phyloP scores from a whole-genome alignment of 805 yeast species.

The Lachancea kluyveri region DNA sequence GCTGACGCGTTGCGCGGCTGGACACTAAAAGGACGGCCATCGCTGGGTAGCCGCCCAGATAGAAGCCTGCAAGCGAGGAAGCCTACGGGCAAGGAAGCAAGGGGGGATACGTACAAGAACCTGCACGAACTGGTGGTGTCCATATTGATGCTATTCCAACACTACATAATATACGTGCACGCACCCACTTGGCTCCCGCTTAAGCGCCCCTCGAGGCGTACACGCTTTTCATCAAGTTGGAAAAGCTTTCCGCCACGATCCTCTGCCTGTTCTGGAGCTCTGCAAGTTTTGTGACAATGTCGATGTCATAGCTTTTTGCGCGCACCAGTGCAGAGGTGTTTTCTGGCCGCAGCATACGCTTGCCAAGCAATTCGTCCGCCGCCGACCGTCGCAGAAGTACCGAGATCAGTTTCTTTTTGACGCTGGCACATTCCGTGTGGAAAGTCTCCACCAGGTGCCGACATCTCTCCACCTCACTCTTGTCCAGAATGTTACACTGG shows the following conservation, averaged over 20 bases:
- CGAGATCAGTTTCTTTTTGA: conserved; percentile 15
- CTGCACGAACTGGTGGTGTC: background rate
- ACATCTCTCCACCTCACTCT: conserved; percentile 16
- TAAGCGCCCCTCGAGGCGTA: conserved; percentile 8
- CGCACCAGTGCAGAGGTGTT: conserved; percentile 15
- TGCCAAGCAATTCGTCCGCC: conserved; percentile 16
- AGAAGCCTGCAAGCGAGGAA: too few relatives aligned
- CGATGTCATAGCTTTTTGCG: conserved; percentile 17
- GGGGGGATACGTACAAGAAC: too few relatives aligned
- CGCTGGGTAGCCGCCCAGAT: too few relatives aligned
- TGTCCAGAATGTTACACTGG: conserved; percentile 13
- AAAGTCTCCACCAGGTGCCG: conserved; percentile 15
- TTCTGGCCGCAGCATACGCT: conserved; percentile 18
- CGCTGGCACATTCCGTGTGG: conserved; percentile 13
- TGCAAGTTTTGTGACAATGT: conserved; percentile 16
- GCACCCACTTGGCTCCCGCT: too few relatives aligned
- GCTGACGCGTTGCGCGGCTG: too few relatives aligned
- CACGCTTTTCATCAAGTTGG: conserved; percentile 12
- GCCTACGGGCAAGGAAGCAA: too few relatives aligned
- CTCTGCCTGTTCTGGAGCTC: conserved; percentile 23
- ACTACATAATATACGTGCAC: conserved; percentile 3
- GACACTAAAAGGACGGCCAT: too few relatives aligned
- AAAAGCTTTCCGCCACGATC: conserved; percentile 17
- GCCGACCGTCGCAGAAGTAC: conserved; percentile 14
- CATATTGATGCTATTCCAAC: background rate